A percentile compares a stretch with the other conserved stretches of the same genome.
Evolutionary conservation across 345 rosid species (phyloP).

Genomic region (Erodium maritimum): DNA sequence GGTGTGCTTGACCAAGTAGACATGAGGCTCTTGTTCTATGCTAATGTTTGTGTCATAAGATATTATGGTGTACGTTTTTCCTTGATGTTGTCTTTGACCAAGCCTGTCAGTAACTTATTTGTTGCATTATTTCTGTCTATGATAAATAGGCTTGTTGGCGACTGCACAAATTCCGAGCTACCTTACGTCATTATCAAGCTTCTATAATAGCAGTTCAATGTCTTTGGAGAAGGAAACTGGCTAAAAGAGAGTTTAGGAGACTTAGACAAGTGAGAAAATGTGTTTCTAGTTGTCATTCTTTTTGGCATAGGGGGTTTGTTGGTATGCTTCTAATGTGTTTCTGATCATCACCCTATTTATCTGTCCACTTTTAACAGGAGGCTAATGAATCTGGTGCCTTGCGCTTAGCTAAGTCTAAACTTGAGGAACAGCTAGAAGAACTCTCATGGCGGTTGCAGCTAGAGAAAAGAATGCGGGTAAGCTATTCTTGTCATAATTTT

Average conservation of each 20-base stretch:
- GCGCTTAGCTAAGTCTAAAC: conserved; percentile 84
- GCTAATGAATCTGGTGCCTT: conserved; percentile 94
- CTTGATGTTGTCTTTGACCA: conserved; percentile 2
- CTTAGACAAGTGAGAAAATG: conserved; percentile 47
- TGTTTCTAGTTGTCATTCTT: conserved; percentile 6
- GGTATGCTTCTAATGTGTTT: conserved; percentile 1
- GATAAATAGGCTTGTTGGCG: conserved; percentile 63
- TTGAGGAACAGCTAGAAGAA: conserved; percentile 90
- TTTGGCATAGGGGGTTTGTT: background rate
- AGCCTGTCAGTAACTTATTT: background rate
- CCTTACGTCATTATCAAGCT: conserved; percentile 40
- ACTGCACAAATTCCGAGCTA: conserved; percentile 54
- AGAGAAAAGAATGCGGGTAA: conserved; percentile 88
- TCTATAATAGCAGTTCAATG: conserved; percentile 76
- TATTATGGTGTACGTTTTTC: background rate
- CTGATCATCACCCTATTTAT: background rate
- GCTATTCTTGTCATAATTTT: conserved; percentile 11
- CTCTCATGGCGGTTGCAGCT: conserved; percentile 82
- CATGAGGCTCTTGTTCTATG: background rate
- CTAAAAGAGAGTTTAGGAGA: conserved; percentile 66
- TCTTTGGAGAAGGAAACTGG: conserved; percentile 78
- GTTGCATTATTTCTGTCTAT: conserved; percentile 9
- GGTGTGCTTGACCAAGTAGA: background rate
- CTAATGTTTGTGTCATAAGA: background rate
- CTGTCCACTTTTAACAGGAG: conserved; percentile 36